Conservation (phyloP, 805 yeast species). For the Metschnikowia anglica region DNA sequence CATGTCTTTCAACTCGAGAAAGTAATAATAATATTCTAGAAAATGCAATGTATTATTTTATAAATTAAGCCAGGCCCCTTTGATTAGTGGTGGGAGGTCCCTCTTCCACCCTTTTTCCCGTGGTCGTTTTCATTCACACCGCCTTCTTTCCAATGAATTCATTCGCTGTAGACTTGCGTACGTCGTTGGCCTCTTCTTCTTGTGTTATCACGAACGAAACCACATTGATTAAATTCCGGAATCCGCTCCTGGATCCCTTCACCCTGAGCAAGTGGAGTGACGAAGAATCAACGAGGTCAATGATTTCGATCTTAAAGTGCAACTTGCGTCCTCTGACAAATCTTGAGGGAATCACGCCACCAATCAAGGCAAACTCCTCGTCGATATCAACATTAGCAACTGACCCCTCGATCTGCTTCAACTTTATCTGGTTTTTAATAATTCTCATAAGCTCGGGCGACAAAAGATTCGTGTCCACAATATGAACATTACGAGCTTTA, state of each 20-base stretch:
- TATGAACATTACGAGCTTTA: constrained; percentile 24
- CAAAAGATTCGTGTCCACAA: constrained; percentile 34
- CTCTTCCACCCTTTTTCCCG: neutral
- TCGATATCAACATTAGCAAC: constrained; percentile 42
- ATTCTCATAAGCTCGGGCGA: constrained; percentile 34
- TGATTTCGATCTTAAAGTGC: constrained; percentile 45
- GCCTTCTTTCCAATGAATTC: constrained; percentile 12
- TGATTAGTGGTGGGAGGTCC: too few species aligned
- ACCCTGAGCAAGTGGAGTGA: constrained; percentile 43
- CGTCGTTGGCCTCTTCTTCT: constrained; percentile 34
- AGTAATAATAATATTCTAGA: too few species aligned
- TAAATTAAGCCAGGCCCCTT: neutral
- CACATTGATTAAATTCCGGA: constrained; percentile 42
- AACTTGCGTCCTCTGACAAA: constrained; percentile 46
- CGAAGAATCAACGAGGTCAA: constrained; percentile 37
- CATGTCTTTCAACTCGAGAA: too few species aligned
- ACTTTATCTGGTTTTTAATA: constrained; percentile 41
- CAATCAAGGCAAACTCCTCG: constrained; percentile 43
- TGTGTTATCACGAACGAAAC: constrained; percentile 46
- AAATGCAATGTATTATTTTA: constrained; percentile 1
- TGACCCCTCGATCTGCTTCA: constrained; percentile 52
- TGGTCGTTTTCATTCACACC: constrained; percentile 4
- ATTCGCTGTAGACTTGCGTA: constrained; percentile 16
- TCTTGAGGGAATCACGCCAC: constrained; percentile 48
- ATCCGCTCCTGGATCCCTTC: constrained; percentile 48